phyloP scores from a whole-genome alignment of 805 yeast species.

The Ogataea polymorpha region DNA sequence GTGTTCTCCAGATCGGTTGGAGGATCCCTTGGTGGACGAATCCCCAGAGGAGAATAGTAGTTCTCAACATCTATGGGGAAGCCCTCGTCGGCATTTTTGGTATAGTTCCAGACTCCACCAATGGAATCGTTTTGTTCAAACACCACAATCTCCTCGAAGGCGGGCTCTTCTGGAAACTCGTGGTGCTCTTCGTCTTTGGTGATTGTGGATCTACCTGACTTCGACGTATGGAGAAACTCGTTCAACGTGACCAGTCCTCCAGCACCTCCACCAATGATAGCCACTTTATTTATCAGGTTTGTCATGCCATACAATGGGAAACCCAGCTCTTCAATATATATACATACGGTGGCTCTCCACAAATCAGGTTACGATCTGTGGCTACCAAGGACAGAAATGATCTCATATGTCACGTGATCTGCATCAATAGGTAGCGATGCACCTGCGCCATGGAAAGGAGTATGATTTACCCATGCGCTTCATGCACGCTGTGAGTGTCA shows the following conservation, averaged over 20 bases:
- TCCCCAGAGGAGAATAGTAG: slow-evolving; percentile 11
- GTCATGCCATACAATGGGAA: background rate
- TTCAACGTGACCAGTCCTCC: slow-evolving; percentile 28
- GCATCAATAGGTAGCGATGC: background rate
- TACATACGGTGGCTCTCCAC: background rate
- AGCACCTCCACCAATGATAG: slow-evolving; percentile 35
- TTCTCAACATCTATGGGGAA: slow-evolving; percentile 16
- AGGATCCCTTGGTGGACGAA: slow-evolving; percentile 12
- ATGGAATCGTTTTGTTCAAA: slow-evolving; percentile 37
- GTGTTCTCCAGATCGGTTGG: slow-evolving; percentile 2
- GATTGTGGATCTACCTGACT: slow-evolving; percentile 28
- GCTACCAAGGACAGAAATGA: background rate
- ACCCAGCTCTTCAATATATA: background rate
- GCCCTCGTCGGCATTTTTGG: slow-evolving; percentile 19
- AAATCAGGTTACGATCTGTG: background rate
- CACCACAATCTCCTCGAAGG: slow-evolving; percentile 35
- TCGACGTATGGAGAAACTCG: slow-evolving; percentile 30
- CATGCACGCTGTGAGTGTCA: background rate
- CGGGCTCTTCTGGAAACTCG: slow-evolving; percentile 21
- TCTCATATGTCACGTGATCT: background rate
- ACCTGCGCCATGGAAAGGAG: background rate
- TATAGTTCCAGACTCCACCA: slow-evolving; percentile 41
- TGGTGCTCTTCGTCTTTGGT: background rate
- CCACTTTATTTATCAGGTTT: slow-evolving; percentile 24
- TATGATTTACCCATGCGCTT: background rate